Evolutionary conservation across 106 monocot genomes (phyloP).

Genomic region (Posidonia australis): DNA sequence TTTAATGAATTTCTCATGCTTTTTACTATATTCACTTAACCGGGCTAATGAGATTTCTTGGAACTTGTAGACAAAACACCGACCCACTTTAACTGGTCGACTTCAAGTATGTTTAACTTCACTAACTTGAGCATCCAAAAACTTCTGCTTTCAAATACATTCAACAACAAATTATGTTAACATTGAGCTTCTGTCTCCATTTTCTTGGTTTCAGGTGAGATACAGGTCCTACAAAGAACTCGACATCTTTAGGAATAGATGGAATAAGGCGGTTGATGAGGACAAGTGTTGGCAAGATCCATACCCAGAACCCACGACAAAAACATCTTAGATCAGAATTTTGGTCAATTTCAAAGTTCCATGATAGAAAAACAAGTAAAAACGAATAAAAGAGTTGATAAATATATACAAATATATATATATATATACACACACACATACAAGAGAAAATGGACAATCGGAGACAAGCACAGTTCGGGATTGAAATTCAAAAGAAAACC

Average conservation of each 20-base stretch:
- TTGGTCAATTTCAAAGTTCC: no score
- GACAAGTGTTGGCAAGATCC: conserved; percentile 10
- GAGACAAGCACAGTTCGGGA: no score
- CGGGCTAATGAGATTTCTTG: not conserved
- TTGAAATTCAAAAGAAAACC: no score
- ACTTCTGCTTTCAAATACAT: no score
- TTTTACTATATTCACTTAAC: not conserved
- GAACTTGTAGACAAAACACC: not conserved
- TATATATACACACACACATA: no score
- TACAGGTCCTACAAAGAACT: conserved; percentile 5
- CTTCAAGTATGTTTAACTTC: not conserved
- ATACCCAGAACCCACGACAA: not conserved
- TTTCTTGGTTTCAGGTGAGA: conserved; percentile 1
- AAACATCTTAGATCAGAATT: no score
- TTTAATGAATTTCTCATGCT: not conserved
- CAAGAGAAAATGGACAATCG: no score
- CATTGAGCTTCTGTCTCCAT: not conserved
- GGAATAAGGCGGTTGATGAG: conserved; percentile 2
- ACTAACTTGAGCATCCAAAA: no score
- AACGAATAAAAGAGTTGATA: no score
- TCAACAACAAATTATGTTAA: no score
- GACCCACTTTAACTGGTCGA: not conserved
- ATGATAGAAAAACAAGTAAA: no score
- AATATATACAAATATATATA: no score
- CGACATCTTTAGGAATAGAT: conserved; percentile 1